Evolutionary conservation across 1,284 basidiomycete genomes (phyloP), one percentile per base, ranked within the genome.

Genomic region (Laetiporus sulphureus): DNA sequence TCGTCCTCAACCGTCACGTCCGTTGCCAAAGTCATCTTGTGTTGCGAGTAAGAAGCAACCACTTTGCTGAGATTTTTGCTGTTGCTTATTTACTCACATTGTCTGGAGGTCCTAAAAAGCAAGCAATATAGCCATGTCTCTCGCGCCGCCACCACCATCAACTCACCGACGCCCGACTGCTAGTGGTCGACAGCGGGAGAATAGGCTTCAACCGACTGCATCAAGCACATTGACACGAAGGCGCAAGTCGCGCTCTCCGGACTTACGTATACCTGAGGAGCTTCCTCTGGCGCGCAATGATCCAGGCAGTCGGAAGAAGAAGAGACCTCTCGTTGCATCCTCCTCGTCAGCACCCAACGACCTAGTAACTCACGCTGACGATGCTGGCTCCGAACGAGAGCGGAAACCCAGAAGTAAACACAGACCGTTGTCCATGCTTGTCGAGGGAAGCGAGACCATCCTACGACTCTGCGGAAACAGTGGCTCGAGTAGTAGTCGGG

Each of bases 161-260:
- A n/a, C 41, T n/a, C 27, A 38, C 16, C 54, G 54, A 34, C 54
- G 54, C 20, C 32, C 44, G 24, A 45, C 44, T 31, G 48, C 41
- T 16, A 46, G 44, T 21, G 11, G 24, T 1, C 41, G 51, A 6
- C 51, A 53, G 16, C 39, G 54, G 18, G 54, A 55, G 41, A 52
- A 52, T 19, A 44, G 47, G 13, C 4, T 25, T 1, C 33, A 44
- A 15, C 36, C 13, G n/a, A 27, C 19, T 5, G 38, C 40, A 11
- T 12, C 33, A 2, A 32, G 24, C 5, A 6, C 45, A 7, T 35
- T 42, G 5, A 34, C 11, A 2, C 47, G 54, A 23, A 47, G 53
- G 30, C 50, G 51, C 33, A 58, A 53, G 47, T 56, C 56, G 3
- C 56, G 51, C 22, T 58, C 56, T 3, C 56, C 56, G 16, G 57